Evolutionary conservation across 148 eudicot species (phyloP), one percentile per base, ranked within the genome.

Genomic region (Amaranthus cruentus): DNA sequence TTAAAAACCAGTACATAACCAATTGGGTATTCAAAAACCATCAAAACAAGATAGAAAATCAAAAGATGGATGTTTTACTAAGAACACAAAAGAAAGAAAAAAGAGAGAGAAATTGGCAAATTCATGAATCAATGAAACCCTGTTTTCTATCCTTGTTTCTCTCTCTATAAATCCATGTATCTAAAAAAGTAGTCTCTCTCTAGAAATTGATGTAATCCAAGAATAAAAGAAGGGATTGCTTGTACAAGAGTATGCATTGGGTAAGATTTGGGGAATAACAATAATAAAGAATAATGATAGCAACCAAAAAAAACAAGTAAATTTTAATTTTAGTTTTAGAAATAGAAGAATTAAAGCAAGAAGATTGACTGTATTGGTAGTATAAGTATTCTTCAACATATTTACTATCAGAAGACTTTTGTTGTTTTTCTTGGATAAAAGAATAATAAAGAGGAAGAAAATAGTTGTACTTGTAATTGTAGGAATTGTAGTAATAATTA

Each of bases 61-160:
- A 52, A 58, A 79, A 79, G 75, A 70, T 75, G 50, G 82, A 75
- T 75, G 56, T 50, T 79, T 54, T 58, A 72, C 80, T 68, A 73
- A 62, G 58, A 49, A 38, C 21, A 60, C 2, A 54, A 28, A 51
- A 43, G 7, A 47, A 66, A n/a, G 4, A 4, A 47, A 47, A 67
- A 44, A 77, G 47, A 42, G 46, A 12, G 2, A 55, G 43, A 55
- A 4, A 5, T n/a, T 53, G 47, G 9, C 4, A 59, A 73, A 72
- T 52, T 62, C 51, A 15, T 53, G 9, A 18, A 47, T 63, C 21
- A 65, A 42, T 47, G 50, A 47, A 6, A 47, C 18, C 12, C 53
- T 8, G 55, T 5, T n/a, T 44, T 7, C 6, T n/a, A 14, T 62
- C 18, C 53, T 28, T 10, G 44, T 28, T 51, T 66, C 67, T 72